phyloP scores from a whole-genome alignment of 495 filamentous ascomycete species.

The Hypoxylon crocopeplum region DNA sequence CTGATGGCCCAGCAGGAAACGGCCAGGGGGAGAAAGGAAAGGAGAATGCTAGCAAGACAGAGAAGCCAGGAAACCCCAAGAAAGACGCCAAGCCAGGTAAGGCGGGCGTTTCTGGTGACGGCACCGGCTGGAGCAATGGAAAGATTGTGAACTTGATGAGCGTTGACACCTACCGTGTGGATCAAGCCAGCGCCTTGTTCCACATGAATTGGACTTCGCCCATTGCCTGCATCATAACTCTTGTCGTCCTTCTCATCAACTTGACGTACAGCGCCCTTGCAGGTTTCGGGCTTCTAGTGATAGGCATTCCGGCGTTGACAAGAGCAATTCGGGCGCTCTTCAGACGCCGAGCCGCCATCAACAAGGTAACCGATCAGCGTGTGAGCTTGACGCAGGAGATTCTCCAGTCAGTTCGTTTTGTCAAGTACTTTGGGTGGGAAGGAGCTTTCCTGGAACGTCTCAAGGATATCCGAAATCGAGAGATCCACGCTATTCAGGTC shows the following conservation, averaged over 20 bases:
- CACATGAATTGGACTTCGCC: slow-evolving; percentile 90
- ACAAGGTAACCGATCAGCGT: slow-evolving; percentile 89
- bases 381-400: slow-evolving; percentile 94
- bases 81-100: slow-evolving; percentile 49
- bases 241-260: slow-evolving; percentile 82
- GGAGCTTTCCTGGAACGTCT: slow-evolving; percentile 81
- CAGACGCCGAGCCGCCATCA: slow-evolving; percentile 74
- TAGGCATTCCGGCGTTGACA: slow-evolving; percentile 78
- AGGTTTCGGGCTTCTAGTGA: slow-evolving; percentile 80
- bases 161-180: slow-evolving; percentile 88
- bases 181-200: slow-evolving; percentile 84
- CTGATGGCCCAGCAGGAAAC: slow-evolving; percentile 21
- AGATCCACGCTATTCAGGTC: slow-evolving; percentile 80
- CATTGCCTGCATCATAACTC: slow-evolving; percentile 74
- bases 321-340: slow-evolving; percentile 76
- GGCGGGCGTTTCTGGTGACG: slow-evolving; percentile 65
- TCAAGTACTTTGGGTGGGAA: slow-evolving; percentile 98
- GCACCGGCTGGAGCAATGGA: slow-evolving; percentile 88
- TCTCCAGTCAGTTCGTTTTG: slow-evolving; percentile 85
- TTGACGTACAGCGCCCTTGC: slow-evolving; percentile 86
- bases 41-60: slow-evolving; percentile 43
- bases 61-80: slow-evolving; percentile 40
- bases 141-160: slow-evolving; percentile 91
- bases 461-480: slow-evolving; percentile 69
- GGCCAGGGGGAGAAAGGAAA: slow-evolving; percentile 43